Base-by-base conservation (phyloP, 768 basidiomycete species). In the Pholiota conissans region DNA sequence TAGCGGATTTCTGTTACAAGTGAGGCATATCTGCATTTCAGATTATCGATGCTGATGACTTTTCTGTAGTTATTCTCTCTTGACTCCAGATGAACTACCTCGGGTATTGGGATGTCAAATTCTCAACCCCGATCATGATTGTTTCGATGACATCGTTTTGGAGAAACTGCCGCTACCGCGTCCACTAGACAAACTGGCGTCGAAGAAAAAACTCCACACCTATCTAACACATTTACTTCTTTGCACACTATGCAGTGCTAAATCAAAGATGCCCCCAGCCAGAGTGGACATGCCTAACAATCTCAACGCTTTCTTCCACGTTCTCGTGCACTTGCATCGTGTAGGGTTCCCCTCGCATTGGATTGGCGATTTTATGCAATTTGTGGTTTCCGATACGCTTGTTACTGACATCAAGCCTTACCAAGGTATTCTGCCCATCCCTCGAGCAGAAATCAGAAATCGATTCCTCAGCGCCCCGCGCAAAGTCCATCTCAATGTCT, bases 201-300 rank as follows among this genome's bases (percentile, higher is more conserved):
- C 61, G n/a, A 65, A 64, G 39, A 49, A 57, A 28, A 58, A 67
- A 35, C 54, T 65, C 3, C 61, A 63, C 55, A 27, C 32, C 18
- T 67, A 61, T 58, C 60, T 67, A 34, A 35, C 59, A 8, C 56
- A 55, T 14, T 40, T 65, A 13, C 59, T 68, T 13, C 52, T 64
- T 10, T 59, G 62, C 40, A 59, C 45, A 13, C 42, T 66, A 24
- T 64, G 60, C 55, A 61, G 55, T 28, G 58, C 56, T 32, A 42
- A 20, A 9, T 50, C 67, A 8, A 29, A 37, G 9, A 29, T 22
- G 14, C 57, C 58, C 5, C 51, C 54, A 14, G 30, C 28, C 14
- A 55, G 51, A 35, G 56, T 61, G 16, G 57, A 59, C 28, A 18
- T 56, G 39, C 63, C 63, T 11, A 65, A 58, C 42, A 55, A 61